These are phyloP conservation scores for Cladophialophora immunda DNA, from an alignment of 2,329 filamentous ascomycete species.

Conservation along the genomic window DNA sequence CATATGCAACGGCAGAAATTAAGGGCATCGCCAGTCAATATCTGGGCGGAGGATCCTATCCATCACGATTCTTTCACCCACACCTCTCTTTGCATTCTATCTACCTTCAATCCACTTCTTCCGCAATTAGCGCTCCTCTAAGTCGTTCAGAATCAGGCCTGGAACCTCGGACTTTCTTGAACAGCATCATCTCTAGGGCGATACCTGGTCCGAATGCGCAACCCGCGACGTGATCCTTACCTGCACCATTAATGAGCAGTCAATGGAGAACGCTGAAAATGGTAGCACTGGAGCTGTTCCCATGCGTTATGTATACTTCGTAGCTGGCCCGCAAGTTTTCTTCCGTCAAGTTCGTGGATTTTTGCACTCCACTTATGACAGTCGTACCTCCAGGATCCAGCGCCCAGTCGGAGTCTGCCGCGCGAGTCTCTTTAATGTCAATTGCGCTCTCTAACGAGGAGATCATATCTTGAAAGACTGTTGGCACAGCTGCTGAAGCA, in stretches of 20 bases:
- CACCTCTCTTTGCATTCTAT: too few species aligned
- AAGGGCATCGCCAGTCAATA: too few species aligned
- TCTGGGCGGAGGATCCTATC: too few species aligned
- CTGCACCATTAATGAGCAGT: conserved; percentile 56
- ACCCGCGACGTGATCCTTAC: conserved; percentile 65
- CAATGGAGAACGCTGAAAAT: conserved; percentile 73
- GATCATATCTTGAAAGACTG: conserved; percentile 66
- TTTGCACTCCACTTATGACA: conserved; percentile 71
- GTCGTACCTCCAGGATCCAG: conserved; percentile 75
- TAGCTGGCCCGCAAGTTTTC: conserved; percentile 75
- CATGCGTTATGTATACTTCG: conserved; percentile 73
- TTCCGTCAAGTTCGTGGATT: conserved; percentile 62
- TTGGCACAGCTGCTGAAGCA: conserved; percentile 60
- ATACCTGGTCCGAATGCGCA: conserved; percentile 77
- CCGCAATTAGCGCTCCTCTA: conserved; percentile 36
- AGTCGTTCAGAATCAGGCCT: conserved; percentile 36
- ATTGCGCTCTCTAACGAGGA: conserved; percentile 52
- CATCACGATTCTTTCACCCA: too few species aligned
- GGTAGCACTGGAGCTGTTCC: conserved; percentile 73
- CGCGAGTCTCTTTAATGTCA: conserved; percentile 48
- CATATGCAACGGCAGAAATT: too few species aligned
- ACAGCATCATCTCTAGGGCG: conserved; percentile 72
- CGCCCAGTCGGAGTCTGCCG: conserved; percentile 75
- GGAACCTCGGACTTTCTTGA: conserved; percentile 50
- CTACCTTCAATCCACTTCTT: conserved; percentile 41